Evolutionary conservation across 805 yeast species (phyloP).

Genomic region (Wickerhamiella sergipiensis): DNA sequence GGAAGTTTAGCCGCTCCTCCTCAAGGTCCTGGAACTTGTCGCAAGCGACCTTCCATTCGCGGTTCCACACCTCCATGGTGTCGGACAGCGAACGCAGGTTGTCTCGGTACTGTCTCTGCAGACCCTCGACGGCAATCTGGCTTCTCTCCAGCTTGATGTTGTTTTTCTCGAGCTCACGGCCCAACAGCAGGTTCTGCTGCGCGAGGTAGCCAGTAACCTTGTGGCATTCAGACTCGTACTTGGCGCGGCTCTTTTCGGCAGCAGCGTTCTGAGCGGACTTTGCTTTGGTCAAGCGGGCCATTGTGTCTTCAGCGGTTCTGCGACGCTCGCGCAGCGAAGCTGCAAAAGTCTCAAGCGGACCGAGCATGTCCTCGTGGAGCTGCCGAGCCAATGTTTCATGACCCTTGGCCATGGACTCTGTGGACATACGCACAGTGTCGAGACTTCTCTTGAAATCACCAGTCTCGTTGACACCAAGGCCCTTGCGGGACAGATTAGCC

Average conservation of each 20-base stretch:
- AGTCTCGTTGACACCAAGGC: conserved; percentile 42
- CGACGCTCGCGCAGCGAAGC: conserved; percentile 38
- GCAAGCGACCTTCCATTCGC: conserved; percentile 58
- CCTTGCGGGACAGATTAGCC: conserved; percentile 35
- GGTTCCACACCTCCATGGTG: conserved; percentile 46
- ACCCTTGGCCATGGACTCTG: conserved; percentile 41
- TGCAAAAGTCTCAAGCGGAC: conserved; percentile 41
- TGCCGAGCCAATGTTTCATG: conserved; percentile 41
- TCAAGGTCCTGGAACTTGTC: conserved; percentile 55
- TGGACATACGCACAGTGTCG: conserved; percentile 44
- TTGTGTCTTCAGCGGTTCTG: conserved; percentile 42
- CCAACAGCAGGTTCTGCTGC: conserved; percentile 54
- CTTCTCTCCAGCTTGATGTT: conserved; percentile 41
- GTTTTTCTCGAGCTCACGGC: conserved; percentile 53
- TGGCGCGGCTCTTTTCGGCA: conserved; percentile 27
- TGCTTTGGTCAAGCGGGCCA: conserved; percentile 40
- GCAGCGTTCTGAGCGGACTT: conserved; percentile 26
- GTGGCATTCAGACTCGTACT: conserved; percentile 44
- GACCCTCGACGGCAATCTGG: conserved; percentile 28
- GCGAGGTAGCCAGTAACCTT: conserved; percentile 47
- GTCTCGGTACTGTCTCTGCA: conserved; percentile 45
- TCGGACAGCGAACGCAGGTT: conserved; percentile 41
- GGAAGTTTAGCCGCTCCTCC: conserved; percentile 53
- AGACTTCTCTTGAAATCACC: conserved; percentile 49
- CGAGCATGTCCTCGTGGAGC: conserved; percentile 36